Base-by-base conservation (phyloP, 192 early-diverging fungal genomes). In the Entrophospora sp. region DNA sequence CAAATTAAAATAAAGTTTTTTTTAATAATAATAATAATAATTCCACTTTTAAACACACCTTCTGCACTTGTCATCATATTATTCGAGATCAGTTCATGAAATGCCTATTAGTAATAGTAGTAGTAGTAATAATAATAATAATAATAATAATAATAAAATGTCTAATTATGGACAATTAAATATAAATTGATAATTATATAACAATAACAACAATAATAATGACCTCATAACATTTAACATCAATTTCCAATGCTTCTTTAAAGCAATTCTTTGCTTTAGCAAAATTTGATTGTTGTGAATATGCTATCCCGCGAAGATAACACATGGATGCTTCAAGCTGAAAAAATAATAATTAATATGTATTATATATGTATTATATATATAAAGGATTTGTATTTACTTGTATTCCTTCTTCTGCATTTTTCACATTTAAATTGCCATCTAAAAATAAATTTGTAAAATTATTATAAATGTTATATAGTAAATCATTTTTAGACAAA, bases 221-320 rank as follows among this genome's bases (percentile, higher is more conserved):
- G 69, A 79, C 83, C 65, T 90, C 86, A 56, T 77, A 78, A 57
- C 85, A 88, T 36, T 81, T 78, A 16, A 86, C 75, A 70, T 91
- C 89, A 0, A 82, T 59, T 13, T 45, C 36, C 4, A 91, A 64
- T 27, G 89, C 83, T 58, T 83, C 76, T 43, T 84, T 82, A 52
- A 81, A 87, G 62, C 75, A 75, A 5, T 81, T 74, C 35, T 82
- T 82, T 10, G 87, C 89, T 18, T 70, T 55, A 1, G 71, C 75
- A 37, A 75, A 61, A 59, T 86, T 75, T 22, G 76, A 71, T 31
- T 78, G 53, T 32, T 80, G 65, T 18, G 79, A 72, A 48, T 69
- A 81, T 13, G 81, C 83, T 6, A 75, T 44, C 28, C 88, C 89
- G 34, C 80, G 71, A 5, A 85, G 71, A 63, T 79, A 84, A 46